phyloP scores from a whole-genome alignment of 228 moss, liverwort and hornwort genomes.

The Sphagnum magellanicum region DNA sequence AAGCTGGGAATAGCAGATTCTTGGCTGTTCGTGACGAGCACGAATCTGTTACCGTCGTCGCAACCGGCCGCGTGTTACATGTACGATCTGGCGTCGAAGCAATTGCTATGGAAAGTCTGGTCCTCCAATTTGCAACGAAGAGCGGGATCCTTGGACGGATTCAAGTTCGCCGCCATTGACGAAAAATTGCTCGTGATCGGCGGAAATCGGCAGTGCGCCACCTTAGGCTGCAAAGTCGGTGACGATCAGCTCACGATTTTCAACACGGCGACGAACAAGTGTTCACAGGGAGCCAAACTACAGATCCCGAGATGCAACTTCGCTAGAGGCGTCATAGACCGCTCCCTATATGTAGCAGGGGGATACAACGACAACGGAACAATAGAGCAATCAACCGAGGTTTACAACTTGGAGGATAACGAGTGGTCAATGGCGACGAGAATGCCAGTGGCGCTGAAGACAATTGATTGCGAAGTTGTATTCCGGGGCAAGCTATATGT shows the following conservation, averaged over 20 bases:
- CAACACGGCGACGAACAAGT: conserved; percentile 2
- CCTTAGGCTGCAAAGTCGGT: not conserved
- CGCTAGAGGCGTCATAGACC: conserved; percentile 3
- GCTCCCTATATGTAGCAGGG: conserved; percentile 4
- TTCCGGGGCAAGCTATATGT: conserved; percentile 5
- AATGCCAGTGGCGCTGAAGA: conserved; percentile 4
- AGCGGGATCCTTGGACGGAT: conserved; percentile 4
- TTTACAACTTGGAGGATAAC: conserved; percentile 1
- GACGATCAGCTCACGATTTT: conserved; percentile 1
- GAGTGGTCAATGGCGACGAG: conserved; percentile 1
- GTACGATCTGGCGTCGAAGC: conserved; percentile 2
- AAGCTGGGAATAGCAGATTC: not conserved
- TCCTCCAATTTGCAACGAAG: not conserved
- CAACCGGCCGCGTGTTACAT: not conserved
- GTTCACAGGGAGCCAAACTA: not conserved
- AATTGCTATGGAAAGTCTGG: not conserved
- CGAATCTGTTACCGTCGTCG: conserved; percentile 1
- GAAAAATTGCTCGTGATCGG: conserved; percentile 1
- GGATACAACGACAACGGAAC: not conserved
- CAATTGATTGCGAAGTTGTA: not conserved
- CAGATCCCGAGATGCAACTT: conserved; percentile 1
- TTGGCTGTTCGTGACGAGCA: conserved; percentile 6
- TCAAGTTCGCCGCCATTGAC: conserved; percentile 3
- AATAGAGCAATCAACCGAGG: not conserved
- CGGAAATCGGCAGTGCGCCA: not conserved